phyloP scores from a whole-genome alignment of 768 basidiomycete species.

The Lactifluus echinatus region DNA sequence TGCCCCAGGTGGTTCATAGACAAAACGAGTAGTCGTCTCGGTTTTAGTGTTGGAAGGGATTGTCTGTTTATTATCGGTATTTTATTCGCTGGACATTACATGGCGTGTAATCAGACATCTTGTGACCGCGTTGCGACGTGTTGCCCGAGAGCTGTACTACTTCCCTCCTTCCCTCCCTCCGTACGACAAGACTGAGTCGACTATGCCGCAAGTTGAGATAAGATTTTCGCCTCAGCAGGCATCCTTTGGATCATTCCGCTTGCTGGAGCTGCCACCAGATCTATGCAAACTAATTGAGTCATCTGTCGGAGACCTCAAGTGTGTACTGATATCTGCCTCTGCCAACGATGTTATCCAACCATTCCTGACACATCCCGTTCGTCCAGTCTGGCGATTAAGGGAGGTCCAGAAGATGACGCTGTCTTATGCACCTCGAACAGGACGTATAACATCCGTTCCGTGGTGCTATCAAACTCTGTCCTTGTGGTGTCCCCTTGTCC shows the following conservation, averaged over 20 bases:
- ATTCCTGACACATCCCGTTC: constrained; percentile 13
- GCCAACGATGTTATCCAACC: constrained; percentile 5
- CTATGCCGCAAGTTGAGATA: constrained; percentile 42
- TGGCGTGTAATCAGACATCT: not conserved
- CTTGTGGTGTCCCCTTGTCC: constrained; percentile 54
- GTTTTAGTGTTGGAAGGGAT: not conserved
- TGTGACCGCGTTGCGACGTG: constrained; percentile 5
- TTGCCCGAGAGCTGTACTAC: not conserved
- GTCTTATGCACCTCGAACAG: constrained; percentile 76
- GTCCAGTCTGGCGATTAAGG: constrained; percentile 53
- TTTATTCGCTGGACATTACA: not conserved
- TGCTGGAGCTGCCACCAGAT: constrained; percentile 68
- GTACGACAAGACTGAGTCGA: not conserved
- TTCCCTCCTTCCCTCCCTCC: too few species aligned
- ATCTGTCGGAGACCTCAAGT: constrained; percentile 23
- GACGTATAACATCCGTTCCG: constrained; percentile 78
- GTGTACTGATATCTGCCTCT: not conserved
- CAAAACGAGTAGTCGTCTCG: not conserved
- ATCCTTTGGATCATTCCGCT: constrained; percentile 50
- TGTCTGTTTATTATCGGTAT: not conserved
- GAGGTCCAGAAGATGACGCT: constrained; percentile 72
- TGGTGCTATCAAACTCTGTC: constrained; percentile 83
- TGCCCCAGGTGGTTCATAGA: not conserved
- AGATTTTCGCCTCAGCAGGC: constrained; percentile 41
- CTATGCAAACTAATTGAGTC: constrained; percentile 53